phyloP scores from a whole-genome alignment of 306 rosid genomes.

The Mimosa bimucronata region DNA sequence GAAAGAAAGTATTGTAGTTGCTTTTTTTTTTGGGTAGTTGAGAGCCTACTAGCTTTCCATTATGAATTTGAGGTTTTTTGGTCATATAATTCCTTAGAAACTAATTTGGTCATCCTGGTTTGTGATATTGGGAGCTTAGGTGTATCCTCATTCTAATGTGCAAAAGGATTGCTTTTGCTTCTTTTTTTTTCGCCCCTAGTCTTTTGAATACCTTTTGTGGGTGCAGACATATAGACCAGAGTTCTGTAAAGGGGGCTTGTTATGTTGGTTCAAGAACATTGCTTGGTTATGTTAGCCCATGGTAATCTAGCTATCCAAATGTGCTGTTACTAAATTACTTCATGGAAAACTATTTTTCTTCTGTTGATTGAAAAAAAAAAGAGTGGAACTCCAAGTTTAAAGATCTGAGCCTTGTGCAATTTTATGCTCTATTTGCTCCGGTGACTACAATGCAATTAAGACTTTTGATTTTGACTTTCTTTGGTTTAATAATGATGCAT shows the following conservation, averaged over 20 bases:
- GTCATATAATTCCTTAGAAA: slow-evolving; percentile 14
- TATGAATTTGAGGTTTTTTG: slow-evolving; percentile 24
- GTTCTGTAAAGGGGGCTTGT: slow-evolving; percentile 27
- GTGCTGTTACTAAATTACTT: slow-evolving; percentile 8
- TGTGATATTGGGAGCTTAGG: not conserved
- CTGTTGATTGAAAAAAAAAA: slow-evolving; percentile 95
- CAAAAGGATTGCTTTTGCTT: not conserved
- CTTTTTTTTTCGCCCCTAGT: not conserved
- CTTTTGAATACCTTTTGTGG: slow-evolving; percentile 2
- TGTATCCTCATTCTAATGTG: not conserved
- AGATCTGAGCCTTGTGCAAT: slow-evolving; percentile 62
- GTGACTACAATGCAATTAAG: too few species aligned
- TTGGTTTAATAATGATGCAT: too few species aligned
- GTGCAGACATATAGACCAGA: slow-evolving; percentile 15
- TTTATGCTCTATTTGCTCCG: too few species aligned
- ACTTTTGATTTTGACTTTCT: too few species aligned
- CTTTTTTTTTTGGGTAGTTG: not conserved
- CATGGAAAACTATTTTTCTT: slow-evolving; percentile 31
- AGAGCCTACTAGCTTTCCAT: not conserved
- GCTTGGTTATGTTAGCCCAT: not conserved
- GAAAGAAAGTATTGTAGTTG: not conserved
- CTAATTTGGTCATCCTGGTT: not conserved
- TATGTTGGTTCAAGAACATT: slow-evolving; percentile 22
- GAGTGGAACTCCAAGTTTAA: slow-evolving; percentile 75
- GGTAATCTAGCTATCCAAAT: not conserved